Evolutionary conservation across 1,139 yeast genomes (phyloP).

Genomic region (Geotrichum histeridarum): DNA sequence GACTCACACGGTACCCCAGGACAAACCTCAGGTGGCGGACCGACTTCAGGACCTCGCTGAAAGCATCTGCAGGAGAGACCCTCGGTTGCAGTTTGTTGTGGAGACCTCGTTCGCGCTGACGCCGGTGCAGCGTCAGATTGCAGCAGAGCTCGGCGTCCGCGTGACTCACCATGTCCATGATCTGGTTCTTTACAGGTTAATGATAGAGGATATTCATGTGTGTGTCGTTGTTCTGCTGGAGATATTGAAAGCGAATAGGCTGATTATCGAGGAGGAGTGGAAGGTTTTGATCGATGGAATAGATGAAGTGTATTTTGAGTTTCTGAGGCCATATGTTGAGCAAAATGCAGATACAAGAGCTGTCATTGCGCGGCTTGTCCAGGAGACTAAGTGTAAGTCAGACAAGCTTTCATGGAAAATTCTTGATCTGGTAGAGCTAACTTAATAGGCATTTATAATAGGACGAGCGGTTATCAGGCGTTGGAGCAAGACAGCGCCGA

Average conservation of each 20-base stretch:
- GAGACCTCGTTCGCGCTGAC: not conserved
- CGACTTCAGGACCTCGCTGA: not conserved
- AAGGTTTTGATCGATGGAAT: not conserved
- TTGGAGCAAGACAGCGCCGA: not conserved
- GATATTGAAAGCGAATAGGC: not conserved
- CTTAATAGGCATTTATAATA: not conserved
- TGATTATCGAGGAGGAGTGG: not conserved
- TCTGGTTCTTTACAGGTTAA: not conserved
- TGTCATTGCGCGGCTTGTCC: not conserved
- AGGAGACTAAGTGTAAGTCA: not conserved
- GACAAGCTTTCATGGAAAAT: not conserved
- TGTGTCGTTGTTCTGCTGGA: not conserved
- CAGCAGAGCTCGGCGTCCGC: not conserved
- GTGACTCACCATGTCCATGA: not conserved
- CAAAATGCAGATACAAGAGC: not conserved
- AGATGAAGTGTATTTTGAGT: not conserved
- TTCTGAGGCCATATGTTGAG: not conserved
- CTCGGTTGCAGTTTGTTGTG: not conserved
- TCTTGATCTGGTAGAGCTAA: not conserved
- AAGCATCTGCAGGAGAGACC: not conserved
- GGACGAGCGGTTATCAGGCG: not conserved
- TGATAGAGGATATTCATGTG: not conserved
- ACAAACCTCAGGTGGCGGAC: not conserved
- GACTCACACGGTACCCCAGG: not conserved
- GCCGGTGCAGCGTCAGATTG: not conserved